Conservation (phyloP, 2,329 filamentous ascomycete species). For the Davidsoniella virescens region DNA sequence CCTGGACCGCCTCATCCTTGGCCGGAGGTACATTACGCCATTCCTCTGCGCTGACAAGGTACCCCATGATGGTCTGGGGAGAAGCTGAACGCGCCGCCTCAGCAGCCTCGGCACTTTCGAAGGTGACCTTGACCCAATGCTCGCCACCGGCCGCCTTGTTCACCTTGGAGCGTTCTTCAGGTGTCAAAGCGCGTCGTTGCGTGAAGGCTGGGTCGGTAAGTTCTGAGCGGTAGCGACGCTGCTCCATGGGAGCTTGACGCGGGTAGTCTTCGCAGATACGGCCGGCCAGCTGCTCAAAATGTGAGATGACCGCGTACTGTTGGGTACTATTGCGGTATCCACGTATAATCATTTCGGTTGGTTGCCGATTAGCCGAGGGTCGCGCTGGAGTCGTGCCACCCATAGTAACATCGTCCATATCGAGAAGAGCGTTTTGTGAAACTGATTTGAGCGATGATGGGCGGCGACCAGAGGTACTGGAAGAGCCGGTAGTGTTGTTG, state of each 20-base stretch:
- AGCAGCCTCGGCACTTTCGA: constrained; percentile 56
- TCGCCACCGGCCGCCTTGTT: constrained; percentile 68
- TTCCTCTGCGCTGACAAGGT: constrained; percentile 53
- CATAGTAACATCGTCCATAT: constrained; percentile 3
- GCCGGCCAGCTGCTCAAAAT: constrained; percentile 76
- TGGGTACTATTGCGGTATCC: constrained; percentile 52
- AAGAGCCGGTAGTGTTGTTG: constrained; percentile 16
- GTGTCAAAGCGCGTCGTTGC: constrained; percentile 46
- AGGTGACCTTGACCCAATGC: constrained; percentile 85
- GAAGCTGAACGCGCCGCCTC: constrained; percentile 53
- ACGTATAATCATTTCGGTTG: constrained; percentile 66
- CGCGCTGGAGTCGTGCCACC: constrained; percentile 22
- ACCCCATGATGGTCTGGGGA: constrained; percentile 51
- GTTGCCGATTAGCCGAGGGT: constrained; percentile 25
- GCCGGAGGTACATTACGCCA: constrained; percentile 49
- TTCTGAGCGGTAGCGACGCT: constrained; percentile 55
- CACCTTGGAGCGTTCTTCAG: constrained; percentile 61
- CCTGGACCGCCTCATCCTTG: constrained; percentile 46
- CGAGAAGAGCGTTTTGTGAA: constrained; percentile 18
- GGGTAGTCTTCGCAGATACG: constrained; percentile 87
- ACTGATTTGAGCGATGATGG: constrained; percentile 12
- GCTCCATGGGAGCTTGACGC: constrained; percentile 58
- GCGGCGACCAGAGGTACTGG: constrained; percentile 7
- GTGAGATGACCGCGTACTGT: constrained; percentile 76
- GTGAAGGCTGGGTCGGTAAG: constrained; percentile 57